Evolutionary conservation across 2,329 filamentous ascomycete genomes (phyloP).

Genomic region (Sporothrix phasma): DNA sequence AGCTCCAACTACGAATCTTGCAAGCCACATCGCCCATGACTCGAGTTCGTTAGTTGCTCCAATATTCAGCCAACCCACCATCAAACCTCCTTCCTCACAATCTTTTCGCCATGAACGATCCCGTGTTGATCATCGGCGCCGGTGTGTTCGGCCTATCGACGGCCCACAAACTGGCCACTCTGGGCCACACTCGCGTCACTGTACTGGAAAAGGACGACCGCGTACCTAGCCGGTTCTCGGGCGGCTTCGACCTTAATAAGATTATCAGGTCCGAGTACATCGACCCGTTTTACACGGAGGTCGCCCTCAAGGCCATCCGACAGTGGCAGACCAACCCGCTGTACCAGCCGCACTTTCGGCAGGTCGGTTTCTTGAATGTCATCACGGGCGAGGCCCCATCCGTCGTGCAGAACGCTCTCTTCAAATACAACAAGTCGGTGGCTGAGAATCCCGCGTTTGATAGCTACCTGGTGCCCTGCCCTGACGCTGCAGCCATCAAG

Average conservation of each 20-base stretch:
- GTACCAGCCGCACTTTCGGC: conserved; percentile 9
- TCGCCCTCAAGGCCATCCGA: conserved; percentile 31
- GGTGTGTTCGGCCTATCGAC: conserved; percentile 42
- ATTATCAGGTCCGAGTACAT: conserved; percentile 51
- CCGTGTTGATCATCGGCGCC: conserved; percentile 10
- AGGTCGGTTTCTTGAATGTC: conserved; percentile 4
- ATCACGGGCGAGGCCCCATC: not conserved
- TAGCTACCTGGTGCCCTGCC: conserved; percentile 23
- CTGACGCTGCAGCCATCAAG: conserved; percentile 32
- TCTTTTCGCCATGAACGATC: conserved; percentile 10
- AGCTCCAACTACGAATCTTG: not conserved
- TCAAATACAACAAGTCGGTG: not conserved
- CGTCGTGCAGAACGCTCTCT: not conserved
- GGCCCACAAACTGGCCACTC: conserved; percentile 34
- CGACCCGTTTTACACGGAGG: conserved; percentile 44
- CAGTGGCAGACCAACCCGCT: conserved; percentile 10
- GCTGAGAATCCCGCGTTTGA: conserved; percentile 2
- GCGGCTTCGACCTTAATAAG: conserved; percentile 52
- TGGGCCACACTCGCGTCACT: conserved; percentile 37
- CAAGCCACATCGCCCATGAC: not conserved
- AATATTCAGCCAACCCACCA: not conserved
- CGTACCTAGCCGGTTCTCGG: conserved; percentile 40
- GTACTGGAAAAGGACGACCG: conserved; percentile 34
- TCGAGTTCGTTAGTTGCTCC: not conserved
- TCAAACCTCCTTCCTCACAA: not conserved